Evolutionary conservation across 805 yeast genomes (phyloP), one percentile per base, ranked within the genome.

Genomic region (Zygosaccharomyces lentus): DNA sequence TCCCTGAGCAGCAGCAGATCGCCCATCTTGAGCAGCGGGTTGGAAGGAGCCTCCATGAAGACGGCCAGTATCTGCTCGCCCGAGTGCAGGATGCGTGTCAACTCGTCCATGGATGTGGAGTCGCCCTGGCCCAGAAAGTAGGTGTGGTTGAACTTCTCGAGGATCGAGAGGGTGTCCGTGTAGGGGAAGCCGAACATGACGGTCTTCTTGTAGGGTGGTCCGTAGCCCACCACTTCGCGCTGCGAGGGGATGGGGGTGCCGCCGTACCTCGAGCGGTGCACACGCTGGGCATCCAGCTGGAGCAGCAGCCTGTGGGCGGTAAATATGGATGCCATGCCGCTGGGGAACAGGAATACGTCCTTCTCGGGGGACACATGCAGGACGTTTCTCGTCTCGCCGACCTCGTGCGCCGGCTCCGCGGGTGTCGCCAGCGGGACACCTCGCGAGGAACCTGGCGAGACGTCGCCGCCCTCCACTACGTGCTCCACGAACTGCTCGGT

Each of bases 161-260:
- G 72, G 48, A 93, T 81, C 55, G 87, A 87, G 46, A 88, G 73
- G 0, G 98, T 90, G 64, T 93, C 98, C 24, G 87, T 93, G 65
- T 91, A 93, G 6, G 98, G 96, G 68, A 90, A 89, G 1, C 99
- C 99, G 66, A 87, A 91, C 67, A 96, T 88, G 2, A 89, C 95
- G 1, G 95, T 81, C 62, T 87, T 87, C 46, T 69, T 64, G 35
- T 59, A 58, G 9, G 65, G 61, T 2, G 53, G 45, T 1, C 66
- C 66, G 37, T 61, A 62, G 5, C 66, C 66, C 1, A 62, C 45
- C 21, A 29, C 24, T 23, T 30, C 34, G 23, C 16, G 27, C 31
- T 24, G 39, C 13, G 31, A 16, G 42, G 16, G 8, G 46, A 34
- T 9, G 51, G 37, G 6, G 60, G 43, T 7, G 47, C 19, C 31